Base-by-base conservation (phyloP, 192 early-diverging fungal genomes). In the Gaertneriomyces semiglobifer region DNA sequence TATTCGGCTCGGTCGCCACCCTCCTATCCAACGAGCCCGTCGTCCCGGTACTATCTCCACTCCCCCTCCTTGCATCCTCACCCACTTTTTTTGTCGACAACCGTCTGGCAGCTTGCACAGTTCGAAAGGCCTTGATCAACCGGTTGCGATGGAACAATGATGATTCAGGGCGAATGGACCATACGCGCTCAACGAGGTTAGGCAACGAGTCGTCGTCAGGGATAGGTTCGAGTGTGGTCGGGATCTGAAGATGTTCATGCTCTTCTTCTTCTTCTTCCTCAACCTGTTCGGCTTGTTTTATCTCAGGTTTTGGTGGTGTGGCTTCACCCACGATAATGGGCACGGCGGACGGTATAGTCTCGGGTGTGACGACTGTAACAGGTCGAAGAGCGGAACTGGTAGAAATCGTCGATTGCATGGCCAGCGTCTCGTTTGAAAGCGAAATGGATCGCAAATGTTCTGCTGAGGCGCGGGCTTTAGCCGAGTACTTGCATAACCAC, bases 161-260 rank as follows among this genome's bases (percentile, higher is more conserved):
- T n/a, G 53, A 20, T 18, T 53, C 53, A 16, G 14, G 10, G 19
- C 56, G 59, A 10, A 54, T 53, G 20, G 68, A 63, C 68, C 68
- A 70, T 11, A 70, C 68, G 16, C 44, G 59, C 16, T 70, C 68
- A 10, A 63, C 68, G 7, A 70, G 53, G 48, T 70, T 70, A 44
- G 68, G 68, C 1, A 70, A 52, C 0, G 51, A 47, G 5, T 68
- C 66, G 4, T 68, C 66, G 2, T 59, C 58, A 8, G 33, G 8
- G 7, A 7, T 19, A 47, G 42, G 8, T 44, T 8, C 11, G 8
- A 12, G 18, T 10, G 58, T 61, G 9, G 18, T 43, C 18, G 65
- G 44, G 3, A 25, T 6, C 19, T 14, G 60, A 11, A 16, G 56
- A 56, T 12, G 43, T 12, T 11, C 14, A 56, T 12, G 43, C 1